These are phyloP conservation scores for Boletellus dicymbophilus DNA, from an alignment of 1,284 basidiomycete genomes.

Conservation along the genomic window DNA sequence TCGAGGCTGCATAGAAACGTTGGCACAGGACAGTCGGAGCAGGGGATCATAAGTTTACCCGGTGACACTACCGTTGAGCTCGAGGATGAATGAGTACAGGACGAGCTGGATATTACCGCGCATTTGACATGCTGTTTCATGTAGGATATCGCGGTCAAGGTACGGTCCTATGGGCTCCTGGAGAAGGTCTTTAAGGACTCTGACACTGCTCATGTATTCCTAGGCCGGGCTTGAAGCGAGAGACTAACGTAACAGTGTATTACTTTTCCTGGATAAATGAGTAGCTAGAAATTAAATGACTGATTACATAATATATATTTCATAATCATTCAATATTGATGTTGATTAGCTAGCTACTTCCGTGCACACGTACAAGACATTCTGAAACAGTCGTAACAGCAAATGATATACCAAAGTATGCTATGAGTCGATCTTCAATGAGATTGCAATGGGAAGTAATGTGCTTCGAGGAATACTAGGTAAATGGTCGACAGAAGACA, in stretches of 20 bases:
- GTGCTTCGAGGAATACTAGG: conserved; percentile 27
- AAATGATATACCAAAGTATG: conserved; percentile 34
- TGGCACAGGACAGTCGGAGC: not conserved
- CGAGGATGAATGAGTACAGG: conserved; percentile 32
- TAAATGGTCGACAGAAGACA: conserved; percentile 21
- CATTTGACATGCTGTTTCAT: conserved; percentile 19
- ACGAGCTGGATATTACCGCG: conserved; percentile 12
- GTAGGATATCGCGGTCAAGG: conserved; percentile 26
- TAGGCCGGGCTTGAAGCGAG: too few relatives aligned
- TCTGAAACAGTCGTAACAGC: conserved; percentile 29
- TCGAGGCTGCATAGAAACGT: conserved; percentile 27
- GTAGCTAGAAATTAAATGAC: too few relatives aligned
- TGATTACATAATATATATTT: too few relatives aligned
- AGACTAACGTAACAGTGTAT: too few relatives aligned
- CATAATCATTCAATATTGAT: too few relatives aligned
- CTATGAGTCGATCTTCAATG: conserved; percentile 26
- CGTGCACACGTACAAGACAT: conserved; percentile 26
- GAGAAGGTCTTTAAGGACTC: conserved; percentile 22
- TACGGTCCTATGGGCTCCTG: conserved; percentile 33
- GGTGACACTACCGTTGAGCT: conserved; percentile 23
- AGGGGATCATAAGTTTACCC: conserved; percentile 18
- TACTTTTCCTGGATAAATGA: too few relatives aligned
- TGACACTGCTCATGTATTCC: conserved; percentile 28
- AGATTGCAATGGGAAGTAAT: conserved; percentile 24
- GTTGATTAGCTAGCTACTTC: conserved; percentile 22